Base-by-base conservation (phyloP, 257 asterid genomes). In the Knoxia roxburghii region DNA sequence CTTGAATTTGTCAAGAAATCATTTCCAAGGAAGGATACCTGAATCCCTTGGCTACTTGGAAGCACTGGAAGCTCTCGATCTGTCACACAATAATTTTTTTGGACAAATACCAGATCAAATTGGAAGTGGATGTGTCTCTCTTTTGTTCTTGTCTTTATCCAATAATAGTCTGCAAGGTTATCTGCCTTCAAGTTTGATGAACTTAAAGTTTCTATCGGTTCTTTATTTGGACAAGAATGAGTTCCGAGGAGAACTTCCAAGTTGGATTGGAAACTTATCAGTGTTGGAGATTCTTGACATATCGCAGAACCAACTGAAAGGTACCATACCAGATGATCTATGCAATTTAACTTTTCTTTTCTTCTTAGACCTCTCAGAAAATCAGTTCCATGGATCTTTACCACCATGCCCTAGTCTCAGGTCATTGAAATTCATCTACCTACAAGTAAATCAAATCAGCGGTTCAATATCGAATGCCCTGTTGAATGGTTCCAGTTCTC, bases 381-480 rank as follows among this genome's bases (percentile, higher is more conserved):
- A 68, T 43, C 46, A 21, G 18, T 66, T 71, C 0, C 27, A 32
- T 21, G 75, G 75, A 17, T 11, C 66, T 2, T 20, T 72, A n/a
- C 76, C 71, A 8, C 26, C 66, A 11, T 64, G 71, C 56, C 18
- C 48, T 18, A n/a, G 10, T 30, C 40, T 48, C 21, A 1, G 45
- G 32, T 39, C 27, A 5, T 12, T 33, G 50, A 53, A 17, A 17
- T 17, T 55, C 52, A 72, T 54, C 41, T 46, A 54, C 53, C 46
- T 55, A 32, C 65, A 64, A 23, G 1, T 54, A 15, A 71, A 71
- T 35, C 50, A 54, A 41, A 24, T 71, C 65, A 64, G 49, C 0
- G 66, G 75, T 18, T 24, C 65, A 14, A 71, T 71, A n/a, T 57
- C 75, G 8, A 50, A 71, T 7, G 35, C 65, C 24, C 55, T 71